Conservation (phyloP, 495 filamentous ascomycete genomes). For the Xylaria venustula region DNA sequence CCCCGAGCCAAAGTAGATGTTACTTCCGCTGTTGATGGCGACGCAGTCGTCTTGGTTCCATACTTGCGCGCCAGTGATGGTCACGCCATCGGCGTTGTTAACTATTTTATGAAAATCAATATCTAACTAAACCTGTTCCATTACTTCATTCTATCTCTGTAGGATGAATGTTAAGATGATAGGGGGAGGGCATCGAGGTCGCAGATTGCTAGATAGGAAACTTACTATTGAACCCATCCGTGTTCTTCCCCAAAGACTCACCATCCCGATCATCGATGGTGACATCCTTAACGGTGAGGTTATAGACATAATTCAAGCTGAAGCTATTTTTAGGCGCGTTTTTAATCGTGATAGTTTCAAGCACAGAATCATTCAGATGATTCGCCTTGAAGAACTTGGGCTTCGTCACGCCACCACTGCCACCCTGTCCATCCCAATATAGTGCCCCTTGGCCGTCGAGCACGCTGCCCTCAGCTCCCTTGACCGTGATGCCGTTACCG, state of each 20-base stretch:
- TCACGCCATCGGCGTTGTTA: conserved; percentile 33
- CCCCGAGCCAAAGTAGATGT: conserved; percentile 29
- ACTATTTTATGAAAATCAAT: background rate
- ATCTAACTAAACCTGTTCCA: background rate
- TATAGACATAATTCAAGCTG: conserved; percentile 46
- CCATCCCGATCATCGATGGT: conserved; percentile 59
- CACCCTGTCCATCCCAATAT: conserved; percentile 55
- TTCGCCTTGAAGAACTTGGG: conserved; percentile 60
- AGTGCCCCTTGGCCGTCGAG: conserved; percentile 47
- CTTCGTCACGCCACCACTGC: conserved; percentile 57
- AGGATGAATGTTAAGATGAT: background rate
- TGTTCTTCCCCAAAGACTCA: conserved; percentile 52
- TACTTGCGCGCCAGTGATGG: conserved; percentile 47
- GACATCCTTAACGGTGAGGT: conserved; percentile 45
- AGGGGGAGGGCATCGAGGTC: background rate
- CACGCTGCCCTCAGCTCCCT: conserved; percentile 35
- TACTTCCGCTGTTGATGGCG: conserved; percentile 52
- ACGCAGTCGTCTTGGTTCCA: conserved; percentile 60
- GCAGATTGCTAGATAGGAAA: no score
- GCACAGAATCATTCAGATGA: conserved; percentile 31
- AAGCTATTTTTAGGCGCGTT: conserved; percentile 60
- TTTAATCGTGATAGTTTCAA: conserved; percentile 29
- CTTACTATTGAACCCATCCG: conserved; percentile 58
- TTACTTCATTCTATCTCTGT: no score
- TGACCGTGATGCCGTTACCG: conserved; percentile 45